Conservation (phyloP, 108 stramenopile genomes). For the Conticribra weissflogii region DNA sequence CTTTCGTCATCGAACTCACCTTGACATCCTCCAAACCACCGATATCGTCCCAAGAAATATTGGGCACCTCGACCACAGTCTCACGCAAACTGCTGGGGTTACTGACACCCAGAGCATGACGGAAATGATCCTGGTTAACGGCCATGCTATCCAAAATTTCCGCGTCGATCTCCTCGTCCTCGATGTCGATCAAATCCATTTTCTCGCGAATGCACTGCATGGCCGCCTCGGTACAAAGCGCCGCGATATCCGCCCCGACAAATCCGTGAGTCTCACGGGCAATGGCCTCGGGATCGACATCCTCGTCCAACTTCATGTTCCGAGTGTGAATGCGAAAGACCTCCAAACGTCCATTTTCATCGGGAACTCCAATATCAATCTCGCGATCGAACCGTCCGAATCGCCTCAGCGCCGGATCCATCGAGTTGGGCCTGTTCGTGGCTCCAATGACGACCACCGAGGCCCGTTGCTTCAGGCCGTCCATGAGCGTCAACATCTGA, state of each 20-base stretch:
- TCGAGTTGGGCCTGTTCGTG: constrained; percentile 96
- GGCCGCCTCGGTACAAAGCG: constrained; percentile 99
- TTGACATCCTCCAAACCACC: constrained; percentile 98
- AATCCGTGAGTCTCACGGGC: constrained; percentile 98
- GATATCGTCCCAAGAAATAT: constrained; percentile 98
- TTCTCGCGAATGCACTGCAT: constrained; percentile 99
- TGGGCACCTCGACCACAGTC: constrained; percentile 99
- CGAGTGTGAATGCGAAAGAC: constrained; percentile 99
- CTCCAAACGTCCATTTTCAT: constrained; percentile 99
- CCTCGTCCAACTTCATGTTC: constrained; percentile 99
- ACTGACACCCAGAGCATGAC: constrained; percentile 93
- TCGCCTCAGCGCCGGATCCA: constrained; percentile 97
- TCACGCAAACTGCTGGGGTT: constrained; percentile 99
- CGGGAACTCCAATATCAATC: constrained; percentile 99
- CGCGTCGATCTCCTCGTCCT: constrained; percentile 99
- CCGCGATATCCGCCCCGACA: constrained; percentile 99
- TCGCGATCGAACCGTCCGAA: constrained; percentile 99
- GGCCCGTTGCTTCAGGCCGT: constrained; percentile 97
- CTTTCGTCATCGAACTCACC: no score
- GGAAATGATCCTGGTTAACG: constrained; percentile 99
- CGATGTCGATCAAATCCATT: constrained; percentile 99
- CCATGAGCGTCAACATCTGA: constrained; percentile 99
- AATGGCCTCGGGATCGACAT: constrained; percentile 98
- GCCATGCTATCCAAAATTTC: constrained; percentile 99
- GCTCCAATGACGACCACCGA: constrained; percentile 98